Percentiles rank a stretch among this genome's conserved stretches.
Conservation (phyloP, 129 eudicot genomes). For the Arctium lappa region DNA sequence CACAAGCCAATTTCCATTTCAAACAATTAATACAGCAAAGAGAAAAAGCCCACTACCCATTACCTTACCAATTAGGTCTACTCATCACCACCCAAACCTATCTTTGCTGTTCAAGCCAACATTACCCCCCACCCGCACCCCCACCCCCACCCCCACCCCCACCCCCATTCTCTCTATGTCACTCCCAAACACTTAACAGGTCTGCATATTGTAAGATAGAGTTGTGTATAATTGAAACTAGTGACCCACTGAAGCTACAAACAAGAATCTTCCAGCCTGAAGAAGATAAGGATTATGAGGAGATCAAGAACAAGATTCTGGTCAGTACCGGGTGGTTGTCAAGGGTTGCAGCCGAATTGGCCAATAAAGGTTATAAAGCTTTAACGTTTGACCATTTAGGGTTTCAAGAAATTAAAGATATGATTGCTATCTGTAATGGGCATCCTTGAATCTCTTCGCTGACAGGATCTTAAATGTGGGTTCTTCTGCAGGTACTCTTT, state of each 20-base stretch:
- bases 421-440: conserved; percentile 32
- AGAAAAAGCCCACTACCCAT: conserved; percentile 31
- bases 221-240: conserved; percentile 5
- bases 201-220: conserved; percentile 1
- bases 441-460: conserved; percentile 20
- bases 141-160: background rate
- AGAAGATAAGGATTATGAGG: conserved; percentile 8
- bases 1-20: background rate
- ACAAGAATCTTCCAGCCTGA: conserved; percentile 6
- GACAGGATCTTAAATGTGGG: conserved; percentile 31
- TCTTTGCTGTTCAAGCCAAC: background rate
- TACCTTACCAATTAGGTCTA: conserved; percentile 24
- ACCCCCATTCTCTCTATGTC: background rate
- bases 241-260: background rate
- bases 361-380: conserved; percentile 39
- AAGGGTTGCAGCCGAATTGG: conserved; percentile 30
- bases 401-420: conserved; percentile 37
- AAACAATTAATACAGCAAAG: too few species aligned
- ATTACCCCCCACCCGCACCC: background rate
- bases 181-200: background rate
- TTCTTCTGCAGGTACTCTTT: conserved; percentile 43
- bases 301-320: conserved; percentile 10
- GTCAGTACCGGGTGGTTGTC: conserved; percentile 40
- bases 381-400: conserved; percentile 44
- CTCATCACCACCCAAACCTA: background rate